Evolutionary conservation across 2,329 filamentous ascomycete genomes (phyloP).

Genomic region (Phialocephala sp.): DNA sequence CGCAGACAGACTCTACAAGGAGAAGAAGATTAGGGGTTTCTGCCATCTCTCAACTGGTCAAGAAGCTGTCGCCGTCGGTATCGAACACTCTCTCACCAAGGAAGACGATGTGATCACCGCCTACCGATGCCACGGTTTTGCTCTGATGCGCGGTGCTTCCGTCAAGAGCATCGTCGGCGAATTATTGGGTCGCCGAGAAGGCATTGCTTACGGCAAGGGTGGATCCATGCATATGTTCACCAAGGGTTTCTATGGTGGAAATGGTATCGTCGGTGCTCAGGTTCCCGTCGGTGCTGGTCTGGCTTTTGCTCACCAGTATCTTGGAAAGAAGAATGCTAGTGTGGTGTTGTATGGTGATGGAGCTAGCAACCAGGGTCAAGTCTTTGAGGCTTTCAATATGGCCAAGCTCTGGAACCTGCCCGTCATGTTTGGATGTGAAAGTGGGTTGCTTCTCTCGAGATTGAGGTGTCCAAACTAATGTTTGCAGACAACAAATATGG

Average conservation of each 20-base stretch:
- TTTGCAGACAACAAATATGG: constrained; percentile 97
- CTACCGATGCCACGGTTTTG: constrained; percentile 99
- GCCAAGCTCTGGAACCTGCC: constrained; percentile 98
- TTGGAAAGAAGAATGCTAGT: constrained; percentile 81
- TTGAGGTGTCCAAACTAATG: constrained; percentile 37
- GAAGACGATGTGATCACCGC: constrained; percentile 95
- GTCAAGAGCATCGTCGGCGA: constrained; percentile 95
- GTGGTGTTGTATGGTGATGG: constrained; percentile 96
- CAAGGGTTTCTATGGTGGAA: constrained; percentile 96
- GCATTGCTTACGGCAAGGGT: constrained; percentile 98
- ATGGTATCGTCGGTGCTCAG: constrained; percentile 98
- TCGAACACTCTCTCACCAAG: constrained; percentile 93
- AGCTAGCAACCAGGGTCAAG: constrained; percentile 98
- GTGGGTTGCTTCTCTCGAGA: constrained; percentile 59
- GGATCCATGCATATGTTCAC: constrained; percentile 99
- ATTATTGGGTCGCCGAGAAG: constrained; percentile 90
- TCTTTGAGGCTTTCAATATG: constrained; percentile 99
- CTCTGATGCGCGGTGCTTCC: constrained; percentile 90
- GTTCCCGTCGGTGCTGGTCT: constrained; percentile 96
- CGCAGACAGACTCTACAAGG: constrained; percentile 98
- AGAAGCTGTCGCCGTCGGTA: constrained; percentile 95
- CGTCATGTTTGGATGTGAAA: constrained; percentile 96
- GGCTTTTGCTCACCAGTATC: constrained; percentile 97
- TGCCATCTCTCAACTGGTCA: constrained; percentile 98
- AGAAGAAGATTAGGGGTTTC: constrained; percentile 99